Evolutionary conservation across 2,329 filamentous ascomycete genomes (phyloP), one percentile per base, ranked within the genome.

Genomic region (Alternaria arbusti): DNA sequence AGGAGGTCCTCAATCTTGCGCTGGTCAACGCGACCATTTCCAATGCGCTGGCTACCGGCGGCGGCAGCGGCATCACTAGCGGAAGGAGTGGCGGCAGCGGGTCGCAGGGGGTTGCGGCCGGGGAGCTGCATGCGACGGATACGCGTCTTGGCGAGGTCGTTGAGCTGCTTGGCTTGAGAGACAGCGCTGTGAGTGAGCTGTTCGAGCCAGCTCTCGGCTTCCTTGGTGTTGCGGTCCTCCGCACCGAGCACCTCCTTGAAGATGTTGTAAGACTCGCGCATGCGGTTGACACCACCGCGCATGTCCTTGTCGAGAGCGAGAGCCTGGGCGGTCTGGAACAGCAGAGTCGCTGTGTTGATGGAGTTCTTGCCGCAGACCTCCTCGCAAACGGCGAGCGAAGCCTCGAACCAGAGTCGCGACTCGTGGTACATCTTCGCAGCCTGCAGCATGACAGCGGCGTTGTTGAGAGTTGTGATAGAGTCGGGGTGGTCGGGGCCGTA

Each of bases 381-480:
- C 82, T 97, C 94, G 79, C 94, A 97, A 66, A 98, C 90, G 46
- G 88, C 87, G 55, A 98, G 88, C 10, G 94, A 96, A 68, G 93
- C 91, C 81, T 98, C 96, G 77, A 99, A 99, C 96, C 96, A 99
- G 66, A 95, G 86, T 55, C 96, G 91, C 49, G 95, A 98, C 82
- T 97, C 93, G 73, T 95, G 91, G 84, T 97, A 99, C 65, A 92
- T 90, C 85, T 98, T 97, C 73, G 97, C 87, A 59, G 94, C 90
- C 82, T 99, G 96, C 62, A 99, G 89, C 96, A 99, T 99, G 64
- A 99, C 96, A 8, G 96, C 96, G 20, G 93, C 95, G 76, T 99
- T 99, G 87, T 98, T 99, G 82, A 98, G 91, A 15, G 96, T 98
- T 9, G 96, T 99, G 82, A 99, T 97, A 9, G 94, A 97, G 82